Evolutionary conservation across 371 early-diverging fungal genomes (phyloP).

Genomic region (Rhizopus stolonifer): DNA sequence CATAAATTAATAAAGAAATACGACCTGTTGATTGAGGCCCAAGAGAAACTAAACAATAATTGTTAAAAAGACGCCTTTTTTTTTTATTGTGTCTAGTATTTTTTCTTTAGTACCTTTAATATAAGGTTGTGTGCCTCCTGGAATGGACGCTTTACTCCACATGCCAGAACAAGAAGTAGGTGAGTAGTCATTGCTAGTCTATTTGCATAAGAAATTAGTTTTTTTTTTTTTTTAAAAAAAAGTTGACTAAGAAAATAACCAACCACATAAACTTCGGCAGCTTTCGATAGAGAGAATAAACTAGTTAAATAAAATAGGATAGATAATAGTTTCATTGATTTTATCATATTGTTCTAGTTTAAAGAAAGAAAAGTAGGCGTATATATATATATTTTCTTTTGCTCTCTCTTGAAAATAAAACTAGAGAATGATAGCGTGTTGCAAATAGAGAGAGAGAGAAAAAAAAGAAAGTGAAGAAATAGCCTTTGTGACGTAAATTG

Average conservation of each 20-base stretch:
- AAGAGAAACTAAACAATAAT: constrained; percentile 43
- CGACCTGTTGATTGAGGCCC: constrained; percentile 40
- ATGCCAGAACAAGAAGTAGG: constrained; percentile 53
- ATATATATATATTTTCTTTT: no score
- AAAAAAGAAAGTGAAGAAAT: not conserved
- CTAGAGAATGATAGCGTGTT: not conserved
- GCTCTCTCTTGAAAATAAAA: no score
- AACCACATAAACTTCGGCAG: constrained; percentile 1
- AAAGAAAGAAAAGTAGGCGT: not conserved
- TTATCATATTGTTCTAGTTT: no score
- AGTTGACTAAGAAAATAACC: not conserved
- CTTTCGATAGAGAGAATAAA: not conserved
- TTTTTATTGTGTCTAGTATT: no score
- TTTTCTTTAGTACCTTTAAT: constrained; percentile 36
- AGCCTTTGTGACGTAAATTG: constrained; percentile 1
- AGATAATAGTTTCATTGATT: not conserved
- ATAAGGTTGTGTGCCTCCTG: constrained; percentile 43
- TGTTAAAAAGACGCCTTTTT: not conserved
- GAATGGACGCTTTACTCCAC: constrained; percentile 47
- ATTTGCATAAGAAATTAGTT: constrained; percentile 5
- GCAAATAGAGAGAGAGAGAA: not conserved
- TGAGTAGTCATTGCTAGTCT: constrained; percentile 45
- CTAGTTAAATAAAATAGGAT: not conserved
- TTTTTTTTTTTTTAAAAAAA: not conserved
- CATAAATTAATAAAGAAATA: constrained; percentile 53